Evolutionary conservation across 2,329 filamentous ascomycete genomes (phyloP).

Genomic region (Biscogniauxia marginata): DNA sequence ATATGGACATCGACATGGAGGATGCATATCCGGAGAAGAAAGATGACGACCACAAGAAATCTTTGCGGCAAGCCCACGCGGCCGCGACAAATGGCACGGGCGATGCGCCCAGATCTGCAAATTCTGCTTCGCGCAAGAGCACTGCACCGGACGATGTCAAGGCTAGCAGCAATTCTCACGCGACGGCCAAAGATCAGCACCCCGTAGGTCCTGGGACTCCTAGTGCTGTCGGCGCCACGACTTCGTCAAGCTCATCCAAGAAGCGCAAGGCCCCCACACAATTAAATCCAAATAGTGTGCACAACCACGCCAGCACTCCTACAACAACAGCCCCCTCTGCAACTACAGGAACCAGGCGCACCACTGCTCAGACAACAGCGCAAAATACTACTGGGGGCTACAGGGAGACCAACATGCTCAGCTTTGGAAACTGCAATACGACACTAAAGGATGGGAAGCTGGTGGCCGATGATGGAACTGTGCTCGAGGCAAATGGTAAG

Average conservation of each 20-base stretch:
- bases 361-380: slow-evolving; percentile 19
- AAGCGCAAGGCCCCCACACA: slow-evolving; percentile 76
- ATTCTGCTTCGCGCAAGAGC: slow-evolving; percentile 40
- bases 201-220: slow-evolving; percentile 24
- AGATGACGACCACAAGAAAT: slow-evolving; percentile 58
- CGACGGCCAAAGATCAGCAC: slow-evolving; percentile 26
- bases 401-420: slow-evolving; percentile 82
- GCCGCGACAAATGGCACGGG: slow-evolving; percentile 30
- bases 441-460: slow-evolving; percentile 74
- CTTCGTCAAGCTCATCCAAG: slow-evolving; percentile 52
- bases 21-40: slow-evolving; percentile 62
- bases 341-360: slow-evolving; percentile 28
- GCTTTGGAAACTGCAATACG: slow-evolving; percentile 71
- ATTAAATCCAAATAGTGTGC: slow-evolving; percentile 30
- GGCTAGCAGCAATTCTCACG: slow-evolving; percentile 23
- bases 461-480: slow-evolving; percentile 86
- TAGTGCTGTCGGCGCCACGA: slow-evolving; percentile 18
- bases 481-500: slow-evolving; percentile 82
- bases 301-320: slow-evolving; percentile 28
- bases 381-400: slow-evolving; percentile 31
- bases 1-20: slow-evolving; percentile 82
- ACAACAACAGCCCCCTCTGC: slow-evolving; percentile 23
- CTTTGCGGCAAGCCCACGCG: slow-evolving; percentile 46
- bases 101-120: slow-evolving; percentile 30
- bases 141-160: slow-evolving; percentile 31